phyloP scores from a whole-genome alignment of 148 eudicot genomes.

The Agrostemma githago region DNA sequence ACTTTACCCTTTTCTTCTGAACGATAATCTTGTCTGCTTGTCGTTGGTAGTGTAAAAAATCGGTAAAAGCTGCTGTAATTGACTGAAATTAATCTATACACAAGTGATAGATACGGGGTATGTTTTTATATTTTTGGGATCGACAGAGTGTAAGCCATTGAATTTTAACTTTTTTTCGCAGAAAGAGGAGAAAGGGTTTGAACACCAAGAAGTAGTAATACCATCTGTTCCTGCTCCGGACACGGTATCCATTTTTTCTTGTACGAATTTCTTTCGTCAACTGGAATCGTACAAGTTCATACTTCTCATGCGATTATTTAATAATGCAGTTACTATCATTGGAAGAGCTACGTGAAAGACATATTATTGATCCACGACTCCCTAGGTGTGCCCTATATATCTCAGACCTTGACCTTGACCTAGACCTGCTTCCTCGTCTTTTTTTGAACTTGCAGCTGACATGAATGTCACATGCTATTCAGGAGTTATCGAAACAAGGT shows the following conservation, averaged over 20 bases:
- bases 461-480: slow-evolving; percentile 7
- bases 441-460: not conserved
- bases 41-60: not conserved
- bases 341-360: slow-evolving; percentile 83
- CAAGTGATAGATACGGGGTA: not conserved
- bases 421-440: not conserved
- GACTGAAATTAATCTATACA: not conserved
- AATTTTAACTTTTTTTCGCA: slow-evolving; percentile 30
- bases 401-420: not conserved
- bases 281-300: not conserved
- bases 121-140: not conserved
- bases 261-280: slow-evolving; percentile 12
- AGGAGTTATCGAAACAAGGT: slow-evolving; percentile 94
- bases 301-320: slow-evolving; percentile 2
- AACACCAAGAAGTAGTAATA: slow-evolving; percentile 74
- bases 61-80: not conserved
- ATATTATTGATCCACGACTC: slow-evolving; percentile 83
- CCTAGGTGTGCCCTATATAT: slow-evolving; percentile 46
- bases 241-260: slow-evolving; percentile 38
- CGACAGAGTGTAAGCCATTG: not conserved
- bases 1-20: slow-evolving; percentile 11
- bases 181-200: slow-evolving; percentile 88
- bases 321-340: slow-evolving; percentile 65
- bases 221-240: slow-evolving; percentile 81
- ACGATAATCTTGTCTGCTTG: not conserved